These are phyloP conservation scores for Phytophthora multivora DNA, from an alignment of 352 stramenopile species.

Conservation along the genomic window DNA sequence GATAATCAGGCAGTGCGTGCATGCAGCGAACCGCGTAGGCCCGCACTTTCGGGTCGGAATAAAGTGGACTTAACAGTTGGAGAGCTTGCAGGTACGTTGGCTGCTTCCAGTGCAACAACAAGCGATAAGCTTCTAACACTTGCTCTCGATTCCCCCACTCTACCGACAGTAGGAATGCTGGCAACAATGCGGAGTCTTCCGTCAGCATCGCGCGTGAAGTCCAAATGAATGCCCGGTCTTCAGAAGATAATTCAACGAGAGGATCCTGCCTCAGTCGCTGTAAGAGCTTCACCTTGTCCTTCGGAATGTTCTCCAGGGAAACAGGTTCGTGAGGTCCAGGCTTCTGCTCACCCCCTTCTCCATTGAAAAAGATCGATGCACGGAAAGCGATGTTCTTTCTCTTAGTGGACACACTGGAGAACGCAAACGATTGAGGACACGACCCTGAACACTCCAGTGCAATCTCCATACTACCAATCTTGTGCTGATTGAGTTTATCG, in stretches of 20 bases:
- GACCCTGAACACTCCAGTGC: slow-evolving; percentile 48
- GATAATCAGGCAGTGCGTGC: slow-evolving; percentile 83
- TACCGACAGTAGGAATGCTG: slow-evolving; percentile 86
- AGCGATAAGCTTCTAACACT: slow-evolving; percentile 80
- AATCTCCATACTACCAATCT: slow-evolving; percentile 53
- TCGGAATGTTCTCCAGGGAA: slow-evolving; percentile 35
- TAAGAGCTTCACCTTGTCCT: slow-evolving; percentile 52
- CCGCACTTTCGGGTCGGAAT: slow-evolving; percentile 92
- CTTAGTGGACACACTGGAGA: slow-evolving; percentile 53
- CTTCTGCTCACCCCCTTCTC: slow-evolving; percentile 1
- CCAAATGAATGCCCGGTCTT: slow-evolving; percentile 80
- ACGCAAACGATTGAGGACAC: slow-evolving; percentile 55
- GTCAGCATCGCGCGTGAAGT: slow-evolving; percentile 57
- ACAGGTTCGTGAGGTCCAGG: slow-evolving; percentile 7
- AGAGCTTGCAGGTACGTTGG: slow-evolving; percentile 86
- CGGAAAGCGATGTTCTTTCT: slow-evolving; percentile 66
- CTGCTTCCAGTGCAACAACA: slow-evolving; percentile 79
- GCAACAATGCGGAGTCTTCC: slow-evolving; percentile 76
- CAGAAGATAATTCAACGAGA: slow-evolving; percentile 56
- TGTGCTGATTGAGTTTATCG: slow-evolving; percentile 34
- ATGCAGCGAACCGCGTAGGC: slow-evolving; percentile 92
- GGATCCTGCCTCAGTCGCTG: slow-evolving; percentile 65
- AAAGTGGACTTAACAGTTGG: slow-evolving; percentile 85
- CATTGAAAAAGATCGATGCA: slow-evolving; percentile 72
- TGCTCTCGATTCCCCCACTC: slow-evolving; percentile 81